Evolutionary conservation across 1,284 basidiomycete species (phyloP).

Genomic region (Marasmius fiardii): DNA sequence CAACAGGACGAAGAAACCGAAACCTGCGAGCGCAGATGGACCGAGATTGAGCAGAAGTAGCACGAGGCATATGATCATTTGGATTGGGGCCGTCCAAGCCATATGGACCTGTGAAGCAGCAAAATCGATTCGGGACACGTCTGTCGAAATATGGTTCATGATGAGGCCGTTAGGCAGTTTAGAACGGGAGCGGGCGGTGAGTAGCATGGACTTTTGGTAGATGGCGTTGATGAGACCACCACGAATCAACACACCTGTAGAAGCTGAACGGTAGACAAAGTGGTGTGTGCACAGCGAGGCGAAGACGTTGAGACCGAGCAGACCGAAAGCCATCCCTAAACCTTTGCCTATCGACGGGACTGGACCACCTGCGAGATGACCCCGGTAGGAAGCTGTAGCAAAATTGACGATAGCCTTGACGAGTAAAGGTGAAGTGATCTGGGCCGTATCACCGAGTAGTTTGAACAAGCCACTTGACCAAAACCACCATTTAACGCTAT

Average conservation of each 20-base stretch:
- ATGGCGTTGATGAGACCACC: constrained; percentile 89
- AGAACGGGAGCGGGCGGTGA: constrained; percentile 82
- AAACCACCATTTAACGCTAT: constrained; percentile 80
- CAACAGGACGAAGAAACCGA: constrained; percentile 71
- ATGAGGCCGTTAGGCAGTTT: constrained; percentile 84
- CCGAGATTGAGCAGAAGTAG: constrained; percentile 73
- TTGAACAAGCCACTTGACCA: constrained; percentile 82
- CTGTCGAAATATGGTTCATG: constrained; percentile 92
- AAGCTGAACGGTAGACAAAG: constrained; percentile 74
- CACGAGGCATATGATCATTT: constrained; percentile 67
- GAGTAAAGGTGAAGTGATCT: constrained; percentile 76
- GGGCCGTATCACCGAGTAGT: constrained; percentile 67
- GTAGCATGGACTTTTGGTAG: constrained; percentile 75
- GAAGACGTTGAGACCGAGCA: constrained; percentile 70
- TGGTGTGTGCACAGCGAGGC: constrained; percentile 74
- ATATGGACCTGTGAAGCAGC: constrained; percentile 82
- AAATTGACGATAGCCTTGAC: constrained; percentile 74
- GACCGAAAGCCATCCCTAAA: constrained; percentile 70
- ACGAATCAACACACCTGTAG: constrained; percentile 78
- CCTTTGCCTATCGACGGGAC: constrained; percentile 67
- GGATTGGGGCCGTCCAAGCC: constrained; percentile 76
- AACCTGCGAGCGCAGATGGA: constrained; percentile 80
- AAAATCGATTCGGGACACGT: constrained; percentile 90
- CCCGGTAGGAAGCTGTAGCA: constrained; percentile 60
- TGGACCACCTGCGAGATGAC: constrained; percentile 41